Base-by-base conservation (phyloP, 305 asterid species). In the Galium porrigens region DNA sequence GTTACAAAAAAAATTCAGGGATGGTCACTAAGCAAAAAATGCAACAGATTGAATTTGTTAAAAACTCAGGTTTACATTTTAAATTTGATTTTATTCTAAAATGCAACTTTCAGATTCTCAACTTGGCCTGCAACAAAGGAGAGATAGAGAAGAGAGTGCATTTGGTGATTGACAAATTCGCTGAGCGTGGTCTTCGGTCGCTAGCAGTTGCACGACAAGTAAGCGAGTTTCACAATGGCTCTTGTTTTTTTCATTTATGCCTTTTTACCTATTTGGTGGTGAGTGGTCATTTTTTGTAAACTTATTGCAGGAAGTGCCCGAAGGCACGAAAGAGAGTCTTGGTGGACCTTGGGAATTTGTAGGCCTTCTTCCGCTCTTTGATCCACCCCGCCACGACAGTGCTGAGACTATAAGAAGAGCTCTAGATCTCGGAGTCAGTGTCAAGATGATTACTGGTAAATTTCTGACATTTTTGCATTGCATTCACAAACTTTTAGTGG, bases 361-460 rank as follows among this genome's bases (percentile, higher is more conserved):
- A 48, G 96, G 96, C 36, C 71, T 89, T 42, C 72, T 89, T 37
- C 92, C 95, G 0, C 77, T 89, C 64, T 89, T 89, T 67, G 96
- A 89, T 79, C 96, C 96, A 29, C 96, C 95, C 27, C 84, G 95
- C 68, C 96, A 88, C 52, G 95, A 88, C 25, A 86, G 96, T 56
- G 96, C 92, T 42, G 96, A 88, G 66, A 89, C 96, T 15, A 89
- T 89, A 65, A 82, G 74, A 76, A 77, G 84, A 71, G 96, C 95
- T 41, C 74, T 89, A 46, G 82, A 86, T 69, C 85, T 89, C 51
- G 96, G 96, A 54, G 96, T 89, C 49, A 89, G 85, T 67, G 96
- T 89, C 69, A 89, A 89, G 81, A 89, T 89, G 96, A 89, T 89
- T 63, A 89, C 95, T 12, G 96, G 96, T 88, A 70, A 33, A 1